phyloP scores from a whole-genome alignment of 805 yeast genomes.

The Kodamaea sagamina region DNA sequence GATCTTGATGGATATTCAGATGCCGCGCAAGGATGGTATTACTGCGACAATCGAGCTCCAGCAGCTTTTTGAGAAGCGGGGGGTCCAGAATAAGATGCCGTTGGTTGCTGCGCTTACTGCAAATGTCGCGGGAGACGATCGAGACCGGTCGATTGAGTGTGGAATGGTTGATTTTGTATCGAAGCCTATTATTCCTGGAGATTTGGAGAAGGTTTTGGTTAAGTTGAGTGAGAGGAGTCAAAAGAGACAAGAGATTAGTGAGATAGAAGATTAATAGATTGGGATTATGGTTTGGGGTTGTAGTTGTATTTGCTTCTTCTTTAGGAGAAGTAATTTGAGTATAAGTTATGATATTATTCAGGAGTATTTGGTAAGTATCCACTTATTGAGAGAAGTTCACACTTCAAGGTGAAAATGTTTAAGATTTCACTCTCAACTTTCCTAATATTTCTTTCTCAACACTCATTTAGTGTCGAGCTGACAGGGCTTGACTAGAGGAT shows the following conservation, averaged over 20 bases:
- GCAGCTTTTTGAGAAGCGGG: constrained; percentile 28
- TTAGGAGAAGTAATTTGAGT: too few relatives aligned
- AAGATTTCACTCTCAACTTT: too few relatives aligned
- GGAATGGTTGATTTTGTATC: constrained; percentile 57
- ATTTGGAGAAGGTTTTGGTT: constrained; percentile 38
- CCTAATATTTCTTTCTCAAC: too few relatives aligned
- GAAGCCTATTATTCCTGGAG: constrained; percentile 53
- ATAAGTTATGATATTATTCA: too few relatives aligned
- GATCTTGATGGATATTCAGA: constrained; percentile 57
- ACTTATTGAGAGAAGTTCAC: too few relatives aligned
- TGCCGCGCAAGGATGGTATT: constrained; percentile 61
- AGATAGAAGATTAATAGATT: constrained; percentile 1
- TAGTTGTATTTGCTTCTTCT: too few relatives aligned
- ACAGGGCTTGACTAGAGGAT: too few relatives aligned
- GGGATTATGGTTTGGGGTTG: too few relatives aligned
- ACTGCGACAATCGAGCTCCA: constrained; percentile 45
- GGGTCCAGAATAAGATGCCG: constrained; percentile 26
- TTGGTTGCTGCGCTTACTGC: constrained; percentile 51
- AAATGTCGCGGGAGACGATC: constrained; percentile 56
- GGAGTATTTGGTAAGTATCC: too few relatives aligned
- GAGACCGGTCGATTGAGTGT: constrained; percentile 45
- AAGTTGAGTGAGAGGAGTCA: constrained; percentile 9
- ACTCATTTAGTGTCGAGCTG: too few relatives aligned
- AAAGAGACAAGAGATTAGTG: neutral
- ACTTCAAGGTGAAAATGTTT: too few relatives aligned